Evolutionary conservation across 2,329 filamentous ascomycete genomes (phyloP).

Genomic region (Tolypocladium amazonense): DNA sequence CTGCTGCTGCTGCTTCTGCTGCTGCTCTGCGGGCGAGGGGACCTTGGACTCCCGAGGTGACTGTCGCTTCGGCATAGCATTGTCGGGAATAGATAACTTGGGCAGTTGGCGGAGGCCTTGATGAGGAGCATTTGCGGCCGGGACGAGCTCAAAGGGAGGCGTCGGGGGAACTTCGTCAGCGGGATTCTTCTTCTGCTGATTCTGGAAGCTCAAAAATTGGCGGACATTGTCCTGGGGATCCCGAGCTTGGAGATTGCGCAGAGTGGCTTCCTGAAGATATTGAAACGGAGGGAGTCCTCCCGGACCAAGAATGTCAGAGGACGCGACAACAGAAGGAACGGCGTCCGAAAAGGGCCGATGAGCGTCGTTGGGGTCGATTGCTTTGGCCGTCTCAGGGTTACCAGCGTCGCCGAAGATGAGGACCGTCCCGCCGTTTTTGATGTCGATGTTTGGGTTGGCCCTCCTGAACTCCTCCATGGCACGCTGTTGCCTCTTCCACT

Average conservation of each 20-base stretch:
- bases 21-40: constrained; percentile 14
- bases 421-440: constrained; percentile 51
- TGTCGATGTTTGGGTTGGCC: constrained; percentile 57
- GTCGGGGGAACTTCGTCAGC: constrained; percentile 52
- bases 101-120: constrained; percentile 47
- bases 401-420: constrained; percentile 71
- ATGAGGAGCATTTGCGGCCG: constrained; percentile 35
- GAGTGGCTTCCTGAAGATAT: constrained; percentile 62
- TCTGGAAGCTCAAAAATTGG: constrained; percentile 83
- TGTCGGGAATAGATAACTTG: constrained; percentile 49
- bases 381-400: constrained; percentile 56
- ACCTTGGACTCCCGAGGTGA: constrained; percentile 17
- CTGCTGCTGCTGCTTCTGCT: constrained; percentile 12
- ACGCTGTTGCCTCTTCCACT: constrained; percentile 71
- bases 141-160: constrained; percentile 57
- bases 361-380: constrained; percentile 43
- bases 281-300: constrained; percentile 50
- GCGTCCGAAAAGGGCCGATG: constrained; percentile 63
- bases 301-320: constrained; percentile 79
- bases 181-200: constrained; percentile 50
- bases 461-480: constrained; percentile 65
- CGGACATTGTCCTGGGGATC: constrained; percentile 90
- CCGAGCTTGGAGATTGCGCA: constrained; percentile 57
- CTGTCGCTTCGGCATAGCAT: constrained; percentile 16
- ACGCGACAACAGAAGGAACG: constrained; percentile 76